phyloP scores from a whole-genome alignment of 164 flowering plant genomes.

The Annona squamosa region DNA sequence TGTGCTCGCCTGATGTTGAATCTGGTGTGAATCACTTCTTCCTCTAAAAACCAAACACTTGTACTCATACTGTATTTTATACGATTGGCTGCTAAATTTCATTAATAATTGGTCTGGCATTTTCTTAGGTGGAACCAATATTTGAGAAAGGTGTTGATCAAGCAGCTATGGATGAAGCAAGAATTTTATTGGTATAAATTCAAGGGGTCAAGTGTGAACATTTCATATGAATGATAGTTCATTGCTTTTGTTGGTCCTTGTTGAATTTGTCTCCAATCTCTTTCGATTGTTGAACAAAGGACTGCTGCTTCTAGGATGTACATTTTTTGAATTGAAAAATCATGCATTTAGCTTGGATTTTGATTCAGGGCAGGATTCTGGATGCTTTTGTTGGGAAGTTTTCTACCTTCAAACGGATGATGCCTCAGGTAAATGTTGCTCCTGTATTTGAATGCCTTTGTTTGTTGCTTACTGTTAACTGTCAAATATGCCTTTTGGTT shows the following conservation, averaged over 20 bases:
- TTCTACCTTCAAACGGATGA: slow-evolving; percentile 88
- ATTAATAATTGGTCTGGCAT: neutral
- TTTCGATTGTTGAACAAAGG: neutral
- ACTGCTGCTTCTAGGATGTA: neutral
- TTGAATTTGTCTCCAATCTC: neutral
- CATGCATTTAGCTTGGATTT: slow-evolving; percentile 6
- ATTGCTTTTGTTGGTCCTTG: neutral
- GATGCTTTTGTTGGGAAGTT: slow-evolving; percentile 99
- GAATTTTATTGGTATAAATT: slow-evolving; percentile 63
- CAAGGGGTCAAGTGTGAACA: neutral
- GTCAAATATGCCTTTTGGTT: neutral
- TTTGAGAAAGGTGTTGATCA: slow-evolving; percentile 93
- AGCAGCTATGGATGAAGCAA: slow-evolving; percentile 82
- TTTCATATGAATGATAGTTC: neutral
- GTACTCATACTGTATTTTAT: neutral
- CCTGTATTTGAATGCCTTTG: neutral
- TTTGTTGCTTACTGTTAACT: neutral
- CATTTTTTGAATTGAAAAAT: neutral
- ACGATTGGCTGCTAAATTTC: neutral
- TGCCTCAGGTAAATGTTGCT: slow-evolving; percentile 68
- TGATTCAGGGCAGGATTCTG: slow-evolving; percentile 71
- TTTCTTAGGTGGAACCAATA: slow-evolving; percentile 85
- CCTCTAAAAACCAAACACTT: neutral
- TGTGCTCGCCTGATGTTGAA: slow-evolving; percentile 99
- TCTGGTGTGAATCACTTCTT: slow-evolving; percentile 43